Base-by-base conservation (phyloP, 805 yeast species). In the Candida anglica region DNA sequence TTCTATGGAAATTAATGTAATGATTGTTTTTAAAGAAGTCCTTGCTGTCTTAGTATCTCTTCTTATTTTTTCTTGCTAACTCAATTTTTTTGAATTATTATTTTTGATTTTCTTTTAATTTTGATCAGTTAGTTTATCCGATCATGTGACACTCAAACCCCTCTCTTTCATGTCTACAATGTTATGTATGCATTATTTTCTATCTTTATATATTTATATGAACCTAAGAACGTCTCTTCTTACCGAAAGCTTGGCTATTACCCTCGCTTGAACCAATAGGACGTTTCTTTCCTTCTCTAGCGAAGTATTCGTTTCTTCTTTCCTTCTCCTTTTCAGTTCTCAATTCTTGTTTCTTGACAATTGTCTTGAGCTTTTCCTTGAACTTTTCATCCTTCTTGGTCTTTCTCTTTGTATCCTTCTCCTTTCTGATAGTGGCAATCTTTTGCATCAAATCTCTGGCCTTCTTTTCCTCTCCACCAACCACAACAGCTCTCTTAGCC, bases 381-480 rank as follows among this genome's bases (percentile, higher is more conserved):
- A 87, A 78, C 63, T 85, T 80, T 33, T 77, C 89, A 32, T 68
- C 72, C 61, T 86, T 86, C 65, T 86, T 86, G 24, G 73, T 70
- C 50, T 66, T 72, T 45, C 81, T 77, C 75, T 83, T 84, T 34
- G 76, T 75, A 19, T 86, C 96, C 67, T 91, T 91, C 39, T 83
- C 93, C 50, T 79, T 86, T 51, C 86, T 78, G 34, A 93, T 66
- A 0, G 98, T 87, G 49, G 83, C 75, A 36, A 93, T 79, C 63
- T 86, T 86, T 60, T 83, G 91, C 71, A 93, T 77, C 61, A 91
- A 73, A 22, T 87, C 81, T 47, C 97, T 75, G 20, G 95, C 89
- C 66, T 86, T 85, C 81, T 86, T 87, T 61, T 91, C 98, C 33
- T 86, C 96, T 11, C 94, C 96, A 27, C 81, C 85, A 25, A 89